Evolutionary conservation across 148 eudicot species (phyloP).

Genomic region (Pharnaceum exiguum): DNA sequence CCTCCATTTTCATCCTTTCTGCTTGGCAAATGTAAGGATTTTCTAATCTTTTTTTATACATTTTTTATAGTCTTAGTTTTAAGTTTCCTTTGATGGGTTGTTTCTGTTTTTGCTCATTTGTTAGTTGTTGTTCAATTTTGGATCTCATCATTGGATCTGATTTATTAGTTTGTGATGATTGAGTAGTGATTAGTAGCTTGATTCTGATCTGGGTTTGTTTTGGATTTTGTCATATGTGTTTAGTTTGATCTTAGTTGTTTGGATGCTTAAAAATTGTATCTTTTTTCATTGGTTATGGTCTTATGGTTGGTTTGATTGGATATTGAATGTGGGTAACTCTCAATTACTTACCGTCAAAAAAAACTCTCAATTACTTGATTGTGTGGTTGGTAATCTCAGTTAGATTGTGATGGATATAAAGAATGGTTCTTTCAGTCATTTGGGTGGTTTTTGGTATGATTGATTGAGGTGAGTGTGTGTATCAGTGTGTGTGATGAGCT

Average conservation of each 20-base stretch:
- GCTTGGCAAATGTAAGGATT: slow-evolving; percentile 51
- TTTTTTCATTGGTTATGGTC: neutral
- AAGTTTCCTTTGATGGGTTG: neutral
- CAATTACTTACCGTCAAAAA: no score
- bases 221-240: neutral
- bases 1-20: slow-evolving; percentile 59
- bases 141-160: neutral
- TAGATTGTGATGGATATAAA: no score
- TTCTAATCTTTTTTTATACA: neutral
- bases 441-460: no score
- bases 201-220: slow-evolving; percentile 1
- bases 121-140: neutral
- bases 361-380: no score
- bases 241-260: slow-evolving; percentile 8
- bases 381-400: no score
- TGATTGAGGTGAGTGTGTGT: no score
- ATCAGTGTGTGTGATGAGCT: no score
- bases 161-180: neutral
- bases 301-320: neutral
- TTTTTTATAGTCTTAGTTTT: neutral
- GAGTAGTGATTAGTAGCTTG: neutral
- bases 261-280: neutral
- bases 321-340: no score
- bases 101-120: no score
- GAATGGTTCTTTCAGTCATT: no score